These are phyloP conservation scores for Fusarium keratoplasticum DNA, from an alignment of 2,329 filamentous ascomycete species.

Conservation along the genomic window DNA sequence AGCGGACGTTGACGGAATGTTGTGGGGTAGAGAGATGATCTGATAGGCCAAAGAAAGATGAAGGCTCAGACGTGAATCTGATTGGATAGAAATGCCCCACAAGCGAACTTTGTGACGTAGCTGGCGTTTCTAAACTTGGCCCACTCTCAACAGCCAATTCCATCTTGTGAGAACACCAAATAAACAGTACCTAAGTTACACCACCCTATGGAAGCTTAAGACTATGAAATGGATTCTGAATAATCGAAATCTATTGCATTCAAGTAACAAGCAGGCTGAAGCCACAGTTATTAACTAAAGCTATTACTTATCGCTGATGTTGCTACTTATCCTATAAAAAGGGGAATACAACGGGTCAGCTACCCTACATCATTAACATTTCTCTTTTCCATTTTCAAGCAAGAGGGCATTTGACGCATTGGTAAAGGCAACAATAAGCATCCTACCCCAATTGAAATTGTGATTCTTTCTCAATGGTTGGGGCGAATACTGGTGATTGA, in stretches of 20 bases:
- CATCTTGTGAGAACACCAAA: neutral
- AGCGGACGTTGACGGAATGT: neutral
- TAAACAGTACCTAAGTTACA: fast-evolving
- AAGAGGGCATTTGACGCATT: neutral
- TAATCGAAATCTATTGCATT: neutral
- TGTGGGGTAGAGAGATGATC: neutral
- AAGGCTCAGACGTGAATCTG: neutral
- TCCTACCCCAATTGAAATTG: neutral
- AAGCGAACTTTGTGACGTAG: neutral
- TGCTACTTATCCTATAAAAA: neutral
- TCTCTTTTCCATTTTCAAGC: neutral
- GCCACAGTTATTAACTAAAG: fast-evolving
- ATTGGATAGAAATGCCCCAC: neutral
- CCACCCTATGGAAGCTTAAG: fast-evolving
- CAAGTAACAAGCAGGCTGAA: fast-evolving
- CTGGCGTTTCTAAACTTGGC: neutral
- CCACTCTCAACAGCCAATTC: neutral
- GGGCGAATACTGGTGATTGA: neutral
- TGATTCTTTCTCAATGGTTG: neutral
- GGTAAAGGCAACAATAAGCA: neutral
- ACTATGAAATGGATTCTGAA: neutral
- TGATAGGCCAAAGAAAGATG: neutral
- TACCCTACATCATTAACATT: neutral
- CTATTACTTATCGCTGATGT: neutral
- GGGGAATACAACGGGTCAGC: neutral